Evolutionary conservation across 148 eudicot genomes (phyloP).

Genomic region (Vaccinium darrowii): DNA sequence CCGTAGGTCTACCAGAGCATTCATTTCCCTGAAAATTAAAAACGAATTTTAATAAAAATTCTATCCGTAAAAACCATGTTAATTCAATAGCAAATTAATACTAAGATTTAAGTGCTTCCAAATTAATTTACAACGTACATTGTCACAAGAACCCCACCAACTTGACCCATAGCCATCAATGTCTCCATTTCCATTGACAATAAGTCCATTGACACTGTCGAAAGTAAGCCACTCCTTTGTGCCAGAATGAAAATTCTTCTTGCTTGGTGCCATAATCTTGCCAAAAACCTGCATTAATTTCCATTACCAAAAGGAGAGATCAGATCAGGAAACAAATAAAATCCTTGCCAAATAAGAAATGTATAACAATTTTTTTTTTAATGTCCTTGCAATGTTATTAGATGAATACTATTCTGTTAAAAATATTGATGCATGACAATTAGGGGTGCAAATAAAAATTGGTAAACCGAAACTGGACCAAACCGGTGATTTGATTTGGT

Average conservation of each 20-base stretch:
- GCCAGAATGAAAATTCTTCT: not conserved
- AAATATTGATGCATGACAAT: too few relatives aligned
- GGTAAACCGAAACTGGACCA: too few relatives aligned
- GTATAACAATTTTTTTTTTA: not conserved
- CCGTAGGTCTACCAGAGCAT: not conserved
- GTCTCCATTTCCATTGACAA: not conserved
- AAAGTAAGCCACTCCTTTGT: not conserved
- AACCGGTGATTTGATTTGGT: too few relatives aligned
- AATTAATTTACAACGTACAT: not conserved
- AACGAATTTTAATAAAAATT: not conserved
- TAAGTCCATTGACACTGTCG: not conserved
- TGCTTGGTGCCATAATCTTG: not conserved
- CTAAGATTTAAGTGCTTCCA: not conserved
- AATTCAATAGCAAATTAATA: not conserved
- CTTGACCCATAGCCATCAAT: constrained; percentile 5
- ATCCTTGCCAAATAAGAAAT: not conserved
- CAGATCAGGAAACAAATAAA: not conserved
- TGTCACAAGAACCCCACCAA: not conserved
- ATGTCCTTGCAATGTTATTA: too few relatives aligned
- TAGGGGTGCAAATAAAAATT: too few relatives aligned
- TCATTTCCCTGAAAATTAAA: not conserved
- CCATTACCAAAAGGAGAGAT: not conserved
- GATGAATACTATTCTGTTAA: too few relatives aligned
- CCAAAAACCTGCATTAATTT: constrained; percentile 4
- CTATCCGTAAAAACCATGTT: not conserved